phyloP scores from a whole-genome alignment of 176 grass and related monocot species.

The Oryza meyeriana region DNA sequence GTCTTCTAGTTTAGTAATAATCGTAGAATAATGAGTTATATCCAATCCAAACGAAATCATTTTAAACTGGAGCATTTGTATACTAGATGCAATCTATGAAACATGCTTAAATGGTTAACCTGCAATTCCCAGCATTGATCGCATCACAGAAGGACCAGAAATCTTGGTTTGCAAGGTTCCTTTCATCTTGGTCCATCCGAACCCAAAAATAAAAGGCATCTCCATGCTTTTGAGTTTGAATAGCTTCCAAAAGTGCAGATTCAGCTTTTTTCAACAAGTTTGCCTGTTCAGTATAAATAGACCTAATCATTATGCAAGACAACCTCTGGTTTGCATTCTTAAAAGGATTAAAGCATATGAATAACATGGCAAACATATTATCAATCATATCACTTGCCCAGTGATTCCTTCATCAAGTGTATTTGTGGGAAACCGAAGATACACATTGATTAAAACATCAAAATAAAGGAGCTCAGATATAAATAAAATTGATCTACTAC shows the following conservation, averaged over 20 bases:
- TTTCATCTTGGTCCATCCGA: conserved; percentile 86
- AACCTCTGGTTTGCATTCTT: not conserved
- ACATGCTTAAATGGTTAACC: conserved; percentile 46
- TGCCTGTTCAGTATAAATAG: conserved; percentile 40
- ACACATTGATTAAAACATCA: conserved; percentile 5
- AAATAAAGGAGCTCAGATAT: not conserved
- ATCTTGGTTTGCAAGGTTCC: conserved; percentile 52
- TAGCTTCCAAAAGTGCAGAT: conserved; percentile 63
- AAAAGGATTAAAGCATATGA: conserved; percentile 9
- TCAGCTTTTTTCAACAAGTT: conserved; percentile 74
- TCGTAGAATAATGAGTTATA: not conserved
- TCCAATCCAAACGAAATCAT: not conserved
- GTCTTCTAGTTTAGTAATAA: not conserved
- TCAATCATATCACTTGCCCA: not conserved
- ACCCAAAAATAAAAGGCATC: conserved; percentile 99
- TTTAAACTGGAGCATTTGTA: not conserved
- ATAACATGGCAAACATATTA: conserved; percentile 7
- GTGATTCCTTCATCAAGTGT: conserved; percentile 16
- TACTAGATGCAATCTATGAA: not conserved
- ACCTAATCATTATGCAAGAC: not conserved
- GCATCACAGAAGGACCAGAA: conserved; percentile 98
- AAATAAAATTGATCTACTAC: conserved; percentile 34
- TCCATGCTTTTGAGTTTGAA: conserved; percentile 76
- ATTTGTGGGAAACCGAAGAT: not conserved
- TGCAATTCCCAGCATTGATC: conserved; percentile 96